A percentile compares a stretch with the other conserved stretches of the same genome.
Conservation (phyloP, 371 early-diverging fungal species). For the Mucor mucedo region DNA sequence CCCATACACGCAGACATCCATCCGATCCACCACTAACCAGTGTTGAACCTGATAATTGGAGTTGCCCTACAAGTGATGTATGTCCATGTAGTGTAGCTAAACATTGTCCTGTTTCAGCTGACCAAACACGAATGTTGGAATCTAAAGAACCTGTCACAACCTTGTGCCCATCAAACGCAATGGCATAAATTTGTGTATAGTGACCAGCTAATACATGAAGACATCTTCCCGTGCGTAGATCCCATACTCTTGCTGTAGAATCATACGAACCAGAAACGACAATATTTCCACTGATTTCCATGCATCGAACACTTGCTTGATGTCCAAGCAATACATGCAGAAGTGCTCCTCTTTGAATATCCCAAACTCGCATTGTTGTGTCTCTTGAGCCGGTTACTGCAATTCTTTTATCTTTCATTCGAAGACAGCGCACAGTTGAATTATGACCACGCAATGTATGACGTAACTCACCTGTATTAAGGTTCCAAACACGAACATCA, state of each 20-base stretch:
- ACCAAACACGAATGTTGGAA: constrained; percentile 77
- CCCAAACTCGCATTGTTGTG: constrained; percentile 83
- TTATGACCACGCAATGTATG: constrained; percentile 88
- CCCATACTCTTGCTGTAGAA: constrained; percentile 89
- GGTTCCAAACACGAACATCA: constrained; percentile 90
- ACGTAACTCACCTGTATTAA: constrained; percentile 74
- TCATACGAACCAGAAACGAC: constrained; percentile 93
- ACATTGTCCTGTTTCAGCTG: constrained; percentile 63
- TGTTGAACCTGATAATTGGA: constrained; percentile 74
- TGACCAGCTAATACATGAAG: constrained; percentile 75
- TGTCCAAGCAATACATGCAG: constrained; percentile 72
- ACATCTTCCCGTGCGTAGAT: constrained; percentile 71
- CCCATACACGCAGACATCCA: constrained; percentile 85
- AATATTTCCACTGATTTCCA: constrained; percentile 78
- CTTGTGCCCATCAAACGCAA: constrained; percentile 72
- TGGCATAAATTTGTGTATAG: constrained; percentile 67
- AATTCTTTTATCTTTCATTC: constrained; percentile 68
- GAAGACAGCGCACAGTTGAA: constrained; percentile 91
- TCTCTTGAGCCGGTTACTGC: constrained; percentile 93
- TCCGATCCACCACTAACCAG: constrained; percentile 90
- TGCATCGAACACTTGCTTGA: constrained; percentile 81
- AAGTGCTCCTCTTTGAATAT: constrained; percentile 70
- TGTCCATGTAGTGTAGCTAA: constrained; percentile 75
- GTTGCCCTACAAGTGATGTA: constrained; percentile 84
- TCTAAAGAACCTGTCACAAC: constrained; percentile 81